Percentiles rank a stretch among this genome's conserved stretches.
These are phyloP conservation scores for Colletotrichum chrysophilum DNA, from an alignment of 2,329 filamentous ascomycete genomes.

Conservation along the genomic window DNA sequence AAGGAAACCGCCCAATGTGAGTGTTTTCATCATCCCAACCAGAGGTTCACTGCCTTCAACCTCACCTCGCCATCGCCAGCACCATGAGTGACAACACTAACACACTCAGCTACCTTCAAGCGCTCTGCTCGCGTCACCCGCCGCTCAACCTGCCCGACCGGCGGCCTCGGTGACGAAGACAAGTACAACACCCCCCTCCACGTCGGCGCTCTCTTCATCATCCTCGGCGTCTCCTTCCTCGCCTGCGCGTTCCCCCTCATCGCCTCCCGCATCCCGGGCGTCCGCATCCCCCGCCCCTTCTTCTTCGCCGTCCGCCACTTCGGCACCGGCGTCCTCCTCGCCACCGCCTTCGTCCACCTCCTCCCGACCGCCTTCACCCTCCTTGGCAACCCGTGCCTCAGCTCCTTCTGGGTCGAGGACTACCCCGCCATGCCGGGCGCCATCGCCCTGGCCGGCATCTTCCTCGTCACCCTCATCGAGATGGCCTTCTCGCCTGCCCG, in stretches of 20 bases:
- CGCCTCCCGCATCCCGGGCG: constrained; percentile 53
- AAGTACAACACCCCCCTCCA: constrained; percentile 63
- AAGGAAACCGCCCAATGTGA: not conserved
- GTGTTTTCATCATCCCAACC: not conserved
- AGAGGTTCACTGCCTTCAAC: not conserved
- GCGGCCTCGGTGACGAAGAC: constrained; percentile 31
- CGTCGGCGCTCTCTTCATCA: constrained; percentile 60
- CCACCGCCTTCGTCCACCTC: constrained; percentile 82
- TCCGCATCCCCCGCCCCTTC: constrained; percentile 59
- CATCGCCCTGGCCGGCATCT: constrained; percentile 78
- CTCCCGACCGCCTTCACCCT: constrained; percentile 70
- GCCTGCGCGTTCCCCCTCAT: constrained; percentile 60
- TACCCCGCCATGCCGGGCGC: constrained; percentile 83
- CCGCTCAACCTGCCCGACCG: constrained; percentile 27
- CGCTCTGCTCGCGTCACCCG: constrained; percentile 1
- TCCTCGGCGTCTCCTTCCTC: constrained; percentile 51
- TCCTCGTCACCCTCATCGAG: constrained; percentile 82
- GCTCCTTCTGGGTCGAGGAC: constrained; percentile 74
- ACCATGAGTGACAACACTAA: not conserved
- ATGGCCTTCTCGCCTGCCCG: constrained; percentile 63
- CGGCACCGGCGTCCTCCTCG: constrained; percentile 76
- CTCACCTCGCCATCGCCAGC: not conserved
- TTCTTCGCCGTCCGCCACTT: constrained; percentile 70
- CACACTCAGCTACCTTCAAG: not conserved
- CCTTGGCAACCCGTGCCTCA: constrained; percentile 70